Percentiles rank a stretch among this genome's conserved stretches.
These are phyloP conservation scores for Phytomonas sp. DNA, from an alignment of 208 protist genomes.

Conservation along the genomic window DNA sequence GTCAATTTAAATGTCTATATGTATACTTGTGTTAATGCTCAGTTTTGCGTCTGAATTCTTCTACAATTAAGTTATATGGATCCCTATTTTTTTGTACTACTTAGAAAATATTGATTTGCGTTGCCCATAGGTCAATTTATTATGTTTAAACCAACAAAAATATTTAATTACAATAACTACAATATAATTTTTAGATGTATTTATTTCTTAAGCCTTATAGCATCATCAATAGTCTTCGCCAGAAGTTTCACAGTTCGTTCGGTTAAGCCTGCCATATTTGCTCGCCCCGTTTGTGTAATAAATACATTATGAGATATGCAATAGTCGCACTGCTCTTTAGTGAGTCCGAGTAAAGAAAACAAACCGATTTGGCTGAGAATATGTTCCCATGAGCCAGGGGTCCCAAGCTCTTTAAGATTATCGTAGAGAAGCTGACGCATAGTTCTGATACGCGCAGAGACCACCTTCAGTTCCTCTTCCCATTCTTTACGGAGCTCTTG, in stretches of 20 bases:
- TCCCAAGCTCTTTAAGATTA: slow-evolving; percentile 57
- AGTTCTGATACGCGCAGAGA: slow-evolving; percentile 72
- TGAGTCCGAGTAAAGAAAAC: slow-evolving; percentile 97
- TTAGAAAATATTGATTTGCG: neutral
- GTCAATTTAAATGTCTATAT: slow-evolving; percentile 7
- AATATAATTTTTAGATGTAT: slow-evolving; percentile 1
- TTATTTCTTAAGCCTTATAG: slow-evolving; percentile 19
- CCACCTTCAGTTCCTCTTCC: slow-evolving; percentile 86
- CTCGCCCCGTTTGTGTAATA: slow-evolving; percentile 60
- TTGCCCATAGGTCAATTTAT: too few species aligned
- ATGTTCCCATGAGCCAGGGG: slow-evolving; percentile 92
- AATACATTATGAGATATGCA: slow-evolving; percentile 64
- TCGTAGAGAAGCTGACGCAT: slow-evolving; percentile 79
- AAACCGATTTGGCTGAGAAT: slow-evolving; percentile 96
- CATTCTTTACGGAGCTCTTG: slow-evolving; percentile 75
- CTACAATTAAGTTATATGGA: neutral
- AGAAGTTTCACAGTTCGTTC: slow-evolving; percentile 43
- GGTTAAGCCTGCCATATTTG: slow-evolving; percentile 81
- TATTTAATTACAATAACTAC: neutral
- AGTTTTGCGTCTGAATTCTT: too few species aligned
- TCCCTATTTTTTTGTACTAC: neutral
- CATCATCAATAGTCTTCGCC: slow-evolving; percentile 55
- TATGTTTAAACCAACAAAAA: too few species aligned
- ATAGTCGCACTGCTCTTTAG: slow-evolving; percentile 69
- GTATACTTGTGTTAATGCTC: neutral